phyloP scores from a whole-genome alignment of 2,329 filamentous ascomycete species.

The Allantophomopsis cytisporea region DNA sequence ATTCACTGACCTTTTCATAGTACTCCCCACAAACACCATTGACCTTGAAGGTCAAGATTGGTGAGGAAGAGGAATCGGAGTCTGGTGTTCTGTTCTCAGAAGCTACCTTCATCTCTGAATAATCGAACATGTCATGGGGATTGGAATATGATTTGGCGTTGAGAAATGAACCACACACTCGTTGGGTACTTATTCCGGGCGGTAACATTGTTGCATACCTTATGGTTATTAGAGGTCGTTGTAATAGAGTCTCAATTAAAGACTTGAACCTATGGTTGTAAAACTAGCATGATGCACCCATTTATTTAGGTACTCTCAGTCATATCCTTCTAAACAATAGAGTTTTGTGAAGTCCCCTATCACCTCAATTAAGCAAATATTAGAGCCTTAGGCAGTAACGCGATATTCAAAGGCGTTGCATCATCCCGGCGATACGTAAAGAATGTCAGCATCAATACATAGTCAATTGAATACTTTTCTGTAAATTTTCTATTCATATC shows the following conservation, averaged over 20 bases:
- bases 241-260: constrained; percentile 7
- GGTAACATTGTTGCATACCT: neutral
- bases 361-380: no score
- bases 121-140: constrained; percentile 2
- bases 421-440: no score
- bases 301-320: no score
- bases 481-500: no score
- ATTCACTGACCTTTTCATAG: constrained; percentile 29
- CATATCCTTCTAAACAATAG: no score
- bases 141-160: constrained; percentile 12
- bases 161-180: constrained; percentile 12
- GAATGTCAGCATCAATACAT: no score
- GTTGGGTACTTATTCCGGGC: constrained; percentile 8
- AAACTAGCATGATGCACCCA: no score
- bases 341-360: no score
- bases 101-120: constrained; percentile 83
- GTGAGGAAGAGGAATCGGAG: constrained; percentile 65
- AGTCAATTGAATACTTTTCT: no score
- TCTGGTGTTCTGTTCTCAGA: constrained; percentile 73
- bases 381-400: no score
- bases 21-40: constrained; percentile 55
- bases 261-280: constrained; percentile 4
- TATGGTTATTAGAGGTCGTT: neutral
- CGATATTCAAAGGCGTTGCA: no score
- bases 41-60: constrained; percentile 72